Evolutionary conservation across 306 rosid genomes (phyloP).

Genomic region (Gleditsia sinensis): DNA sequence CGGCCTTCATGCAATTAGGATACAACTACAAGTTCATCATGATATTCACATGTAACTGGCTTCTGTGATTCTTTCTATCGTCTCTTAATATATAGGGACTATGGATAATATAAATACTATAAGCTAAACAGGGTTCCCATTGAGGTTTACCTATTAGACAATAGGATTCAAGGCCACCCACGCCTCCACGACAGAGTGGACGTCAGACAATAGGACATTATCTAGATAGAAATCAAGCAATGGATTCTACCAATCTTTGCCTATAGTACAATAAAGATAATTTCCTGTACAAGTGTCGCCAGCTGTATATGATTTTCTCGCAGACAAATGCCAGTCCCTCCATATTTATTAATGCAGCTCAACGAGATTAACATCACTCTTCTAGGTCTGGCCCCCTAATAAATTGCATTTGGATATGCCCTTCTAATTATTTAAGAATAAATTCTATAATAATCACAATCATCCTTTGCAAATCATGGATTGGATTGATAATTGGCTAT

Average conservation of each 20-base stretch:
- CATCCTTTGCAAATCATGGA: not conserved
- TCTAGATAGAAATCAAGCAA: slow-evolving; percentile 25
- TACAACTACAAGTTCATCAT: not conserved
- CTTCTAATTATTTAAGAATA: not conserved
- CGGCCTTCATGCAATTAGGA: not conserved
- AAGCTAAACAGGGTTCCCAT: too few species aligned
- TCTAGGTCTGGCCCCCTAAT: too few species aligned
- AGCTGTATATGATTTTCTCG: too few species aligned
- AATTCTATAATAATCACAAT: not conserved
- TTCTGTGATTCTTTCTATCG: too few species aligned
- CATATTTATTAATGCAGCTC: too few species aligned
- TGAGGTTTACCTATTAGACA: too few species aligned
- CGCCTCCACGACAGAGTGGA: slow-evolving; percentile 29
- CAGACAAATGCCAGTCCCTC: not conserved
- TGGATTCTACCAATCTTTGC: not conserved
- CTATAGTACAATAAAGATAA: too few species aligned
- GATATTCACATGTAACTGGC: not conserved
- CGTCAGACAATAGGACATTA: slow-evolving; percentile 15
- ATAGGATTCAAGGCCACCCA: not conserved
- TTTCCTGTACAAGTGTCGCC: too few species aligned
- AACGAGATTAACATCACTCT: too few species aligned
- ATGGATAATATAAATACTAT: too few species aligned
- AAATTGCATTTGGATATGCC: not conserved
- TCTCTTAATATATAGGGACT: too few species aligned
- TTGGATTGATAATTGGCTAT: not conserved